Conservation (phyloP, 176 grass and related monocot species). For the Eragrostis nindensis region DNA sequence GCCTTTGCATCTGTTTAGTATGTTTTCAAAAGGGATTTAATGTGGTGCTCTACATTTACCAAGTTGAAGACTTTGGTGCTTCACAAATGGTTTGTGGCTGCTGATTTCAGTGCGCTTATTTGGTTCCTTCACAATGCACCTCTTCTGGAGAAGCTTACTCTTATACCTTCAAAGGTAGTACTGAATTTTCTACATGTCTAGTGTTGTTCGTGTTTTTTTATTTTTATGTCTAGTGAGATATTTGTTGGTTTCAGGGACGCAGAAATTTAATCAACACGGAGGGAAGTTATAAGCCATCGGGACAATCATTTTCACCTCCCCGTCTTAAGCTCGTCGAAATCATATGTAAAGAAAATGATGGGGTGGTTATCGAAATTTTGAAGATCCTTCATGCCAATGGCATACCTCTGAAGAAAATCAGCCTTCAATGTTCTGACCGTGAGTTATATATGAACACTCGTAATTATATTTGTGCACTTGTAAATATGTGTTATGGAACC, state of each 20-base stretch:
- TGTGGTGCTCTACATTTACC: conserved; percentile 16
- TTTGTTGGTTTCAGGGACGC: not conserved
- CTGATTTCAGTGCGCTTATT: conserved; percentile 6
- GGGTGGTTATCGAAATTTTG: not conserved
- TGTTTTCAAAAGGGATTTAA: conserved; percentile 28
- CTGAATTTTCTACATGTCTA: not conserved
- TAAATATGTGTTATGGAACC: not conserved
- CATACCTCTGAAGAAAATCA: conserved; percentile 22
- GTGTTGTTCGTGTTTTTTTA: not conserved
- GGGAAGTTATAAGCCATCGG: not conserved
- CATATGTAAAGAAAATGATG: not conserved
- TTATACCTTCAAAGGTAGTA: not conserved
- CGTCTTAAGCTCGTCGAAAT: conserved; percentile 27
- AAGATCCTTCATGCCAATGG: not conserved
- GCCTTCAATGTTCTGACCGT: not conserved
- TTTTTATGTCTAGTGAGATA: not conserved
- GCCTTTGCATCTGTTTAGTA: too few species aligned
- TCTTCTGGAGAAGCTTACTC: conserved; percentile 21
- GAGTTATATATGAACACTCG: not conserved
- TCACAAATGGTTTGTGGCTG: not conserved
- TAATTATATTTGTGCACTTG: not conserved
- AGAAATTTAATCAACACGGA: not conserved
- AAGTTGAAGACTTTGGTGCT: conserved; percentile 12
- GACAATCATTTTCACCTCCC: not conserved
- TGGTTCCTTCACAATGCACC: conserved; percentile 17